These are phyloP conservation scores for Xylariaceae sp. DNA, from an alignment of 2,329 filamentous ascomycete species.

Conservation along the genomic window DNA sequence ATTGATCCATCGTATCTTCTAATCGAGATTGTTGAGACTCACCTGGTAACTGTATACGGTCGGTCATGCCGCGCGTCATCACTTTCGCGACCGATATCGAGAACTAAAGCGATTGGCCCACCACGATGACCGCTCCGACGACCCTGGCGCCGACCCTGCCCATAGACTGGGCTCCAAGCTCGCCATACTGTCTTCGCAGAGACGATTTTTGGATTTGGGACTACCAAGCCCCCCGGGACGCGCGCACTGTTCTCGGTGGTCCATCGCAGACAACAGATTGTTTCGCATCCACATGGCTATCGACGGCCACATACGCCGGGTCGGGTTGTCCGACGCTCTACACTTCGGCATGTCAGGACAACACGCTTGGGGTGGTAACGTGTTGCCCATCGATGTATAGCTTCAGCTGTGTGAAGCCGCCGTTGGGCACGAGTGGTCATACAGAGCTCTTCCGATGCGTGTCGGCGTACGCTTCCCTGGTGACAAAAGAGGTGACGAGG, in stretches of 20 bases:
- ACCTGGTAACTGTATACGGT: background rate
- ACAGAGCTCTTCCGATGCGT: constrained; percentile 18
- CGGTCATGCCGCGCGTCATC: background rate
- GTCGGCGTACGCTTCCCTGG: constrained; percentile 6
- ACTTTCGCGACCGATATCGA: background rate
- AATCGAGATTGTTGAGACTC: background rate
- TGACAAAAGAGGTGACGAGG: constrained; percentile 10
- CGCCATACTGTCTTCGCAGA: constrained; percentile 17
- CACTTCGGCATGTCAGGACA: constrained; percentile 21
- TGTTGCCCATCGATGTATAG: constrained; percentile 23
- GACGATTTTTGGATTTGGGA: constrained; percentile 23
- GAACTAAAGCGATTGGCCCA: background rate
- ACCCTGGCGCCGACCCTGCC: constrained; percentile 17
- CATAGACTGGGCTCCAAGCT: constrained; percentile 10
- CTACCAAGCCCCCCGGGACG: constrained; percentile 6
- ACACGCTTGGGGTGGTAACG: constrained; percentile 18
- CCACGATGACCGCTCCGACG: background rate
- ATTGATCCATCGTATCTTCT: background rate
- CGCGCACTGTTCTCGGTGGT: constrained; percentile 24
- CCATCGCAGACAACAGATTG: constrained; percentile 25
- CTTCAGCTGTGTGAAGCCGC: constrained; percentile 13
- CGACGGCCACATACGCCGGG: constrained; percentile 19
- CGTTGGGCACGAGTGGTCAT: constrained; percentile 1
- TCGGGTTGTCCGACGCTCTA: constrained; percentile 23
- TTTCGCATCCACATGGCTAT: constrained; percentile 20